A percentile compares a stretch with the other conserved stretches of the same genome.
phyloP scores from a whole-genome alignment of 2,329 filamentous ascomycete genomes.

The Albophoma yamanashiensis region DNA sequence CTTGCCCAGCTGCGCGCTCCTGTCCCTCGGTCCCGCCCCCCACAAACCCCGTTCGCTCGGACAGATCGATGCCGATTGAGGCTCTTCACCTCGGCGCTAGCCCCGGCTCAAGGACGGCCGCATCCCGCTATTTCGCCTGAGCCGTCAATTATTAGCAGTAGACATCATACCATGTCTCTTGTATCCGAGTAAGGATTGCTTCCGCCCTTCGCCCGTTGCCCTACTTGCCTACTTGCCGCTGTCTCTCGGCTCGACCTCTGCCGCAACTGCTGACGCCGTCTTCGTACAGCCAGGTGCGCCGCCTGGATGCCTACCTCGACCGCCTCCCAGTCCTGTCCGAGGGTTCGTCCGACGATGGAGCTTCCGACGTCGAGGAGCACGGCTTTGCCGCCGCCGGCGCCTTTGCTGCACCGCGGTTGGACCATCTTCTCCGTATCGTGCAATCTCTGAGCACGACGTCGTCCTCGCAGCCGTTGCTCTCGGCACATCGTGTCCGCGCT shows the following conservation, averaged over 20 bases:
- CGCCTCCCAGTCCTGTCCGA: conserved; percentile 36
- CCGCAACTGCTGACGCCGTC: conserved; percentile 6
- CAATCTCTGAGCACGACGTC: conserved; percentile 61
- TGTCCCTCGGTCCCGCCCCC: conserved; percentile 2
- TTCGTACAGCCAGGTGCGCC: conserved; percentile 43
- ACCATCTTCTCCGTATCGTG: conserved; percentile 56
- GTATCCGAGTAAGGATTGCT: conserved; percentile 32
- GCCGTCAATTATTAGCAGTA: no score
- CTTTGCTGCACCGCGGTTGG: conserved; percentile 41
- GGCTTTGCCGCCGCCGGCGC: conserved; percentile 25
- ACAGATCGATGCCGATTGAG: conserved; percentile 5
- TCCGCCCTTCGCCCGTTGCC: background rate
- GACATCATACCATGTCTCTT: conserved; percentile 27
- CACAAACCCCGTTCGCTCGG: background rate
- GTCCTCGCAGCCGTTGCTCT: conserved; percentile 51
- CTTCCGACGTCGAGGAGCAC: conserved; percentile 22
- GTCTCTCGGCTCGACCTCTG: background rate
- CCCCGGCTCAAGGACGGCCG: conserved; percentile 1
- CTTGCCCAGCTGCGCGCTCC: conserved; percentile 1
- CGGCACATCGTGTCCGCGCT: conserved; percentile 45
- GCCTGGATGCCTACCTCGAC: conserved; percentile 55
- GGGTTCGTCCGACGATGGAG: conserved; percentile 30
- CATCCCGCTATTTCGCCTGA: background rate
- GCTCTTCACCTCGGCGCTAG: conserved; percentile 5
- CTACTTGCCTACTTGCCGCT: background rate